Conservation (phyloP, 1,284 basidiomycete genomes). For the Anthracocystis setariae region DNA sequence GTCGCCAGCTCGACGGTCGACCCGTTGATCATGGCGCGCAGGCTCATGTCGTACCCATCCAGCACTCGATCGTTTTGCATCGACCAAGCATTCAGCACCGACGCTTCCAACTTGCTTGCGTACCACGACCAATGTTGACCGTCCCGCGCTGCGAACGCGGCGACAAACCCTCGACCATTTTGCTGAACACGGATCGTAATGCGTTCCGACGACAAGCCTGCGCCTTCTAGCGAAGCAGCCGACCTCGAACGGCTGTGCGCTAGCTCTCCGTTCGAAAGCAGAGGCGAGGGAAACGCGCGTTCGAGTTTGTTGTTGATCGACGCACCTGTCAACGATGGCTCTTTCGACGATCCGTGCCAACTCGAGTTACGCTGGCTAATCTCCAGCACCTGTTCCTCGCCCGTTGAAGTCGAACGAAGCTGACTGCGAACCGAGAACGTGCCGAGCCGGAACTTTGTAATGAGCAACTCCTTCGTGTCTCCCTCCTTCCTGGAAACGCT, state of each 20-base stretch:
- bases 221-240: conserved; percentile 11
- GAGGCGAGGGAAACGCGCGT: conserved; percentile 35
- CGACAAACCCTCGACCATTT: conserved; percentile 17
- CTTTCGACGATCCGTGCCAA: conserved; percentile 8
- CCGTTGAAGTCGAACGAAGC: background rate
- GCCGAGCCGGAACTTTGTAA: conserved; percentile 32
- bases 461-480: conserved; percentile 24
- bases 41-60: conserved; percentile 29
- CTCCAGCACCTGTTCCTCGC: conserved; percentile 28
- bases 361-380: conserved; percentile 17
- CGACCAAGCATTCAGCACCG: conserved; percentile 15
- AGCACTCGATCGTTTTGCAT: background rate
- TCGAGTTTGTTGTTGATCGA: conserved; percentile 26
- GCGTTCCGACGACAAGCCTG: conserved; percentile 12
- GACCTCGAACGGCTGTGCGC: conserved; percentile 8
- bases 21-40: conserved; percentile 7
- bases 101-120: conserved; percentile 31
- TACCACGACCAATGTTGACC: conserved; percentile 34
- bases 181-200: conserved; percentile 27
- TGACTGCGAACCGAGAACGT: conserved; percentile 25
- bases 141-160: conserved; percentile 18
- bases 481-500: conserved; percentile 1
- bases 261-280: conserved; percentile 19
- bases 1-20: conserved; percentile 26
- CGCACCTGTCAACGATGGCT: conserved; percentile 1